Evolutionary conservation across 208 protist species (phyloP).

Genomic region (Herpetomonas tarakana): DNA sequence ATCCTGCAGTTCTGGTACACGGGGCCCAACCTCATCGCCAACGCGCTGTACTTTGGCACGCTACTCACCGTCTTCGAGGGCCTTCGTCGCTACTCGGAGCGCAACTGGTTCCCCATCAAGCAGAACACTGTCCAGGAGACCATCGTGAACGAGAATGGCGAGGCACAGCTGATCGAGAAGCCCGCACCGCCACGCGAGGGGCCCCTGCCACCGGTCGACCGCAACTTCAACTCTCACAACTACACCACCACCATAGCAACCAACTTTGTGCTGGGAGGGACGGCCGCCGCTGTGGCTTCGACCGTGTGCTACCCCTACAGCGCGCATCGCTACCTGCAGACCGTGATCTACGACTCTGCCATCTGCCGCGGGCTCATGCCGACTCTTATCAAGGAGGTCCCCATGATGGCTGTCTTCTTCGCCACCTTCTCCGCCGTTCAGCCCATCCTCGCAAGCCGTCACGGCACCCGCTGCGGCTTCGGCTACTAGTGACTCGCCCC

Average conservation of each 20-base stretch:
- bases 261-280: constrained; percentile 72
- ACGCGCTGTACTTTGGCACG: constrained; percentile 85
- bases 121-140: neutral
- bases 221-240: constrained; percentile 56
- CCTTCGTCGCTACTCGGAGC: constrained; percentile 81
- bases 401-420: constrained; percentile 85
- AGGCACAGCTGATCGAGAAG: constrained; percentile 9
- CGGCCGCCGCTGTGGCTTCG: constrained; percentile 72
- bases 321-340: constrained; percentile 87
- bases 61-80: constrained; percentile 88
- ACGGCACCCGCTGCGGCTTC: constrained; percentile 82
- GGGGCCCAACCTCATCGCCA: constrained; percentile 75
- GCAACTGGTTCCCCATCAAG: constrained; percentile 51
- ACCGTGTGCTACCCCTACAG: constrained; percentile 87
- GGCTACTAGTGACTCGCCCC: constrained; percentile 52
- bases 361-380: constrained; percentile 78
- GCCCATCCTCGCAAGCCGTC: constrained; percentile 68
- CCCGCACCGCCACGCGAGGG: neutral
- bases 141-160: constrained; percentile 7
- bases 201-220: constrained; percentile 16
- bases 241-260: constrained; percentile 49
- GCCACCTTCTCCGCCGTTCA: constrained; percentile 78
- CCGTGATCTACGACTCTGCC: constrained; percentile 89
- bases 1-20: constrained; percentile 89
- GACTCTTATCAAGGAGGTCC: constrained; percentile 83